Conservation (phyloP, 495 filamentous ascomycete species). For the Glarea lozoyensis region DNA sequence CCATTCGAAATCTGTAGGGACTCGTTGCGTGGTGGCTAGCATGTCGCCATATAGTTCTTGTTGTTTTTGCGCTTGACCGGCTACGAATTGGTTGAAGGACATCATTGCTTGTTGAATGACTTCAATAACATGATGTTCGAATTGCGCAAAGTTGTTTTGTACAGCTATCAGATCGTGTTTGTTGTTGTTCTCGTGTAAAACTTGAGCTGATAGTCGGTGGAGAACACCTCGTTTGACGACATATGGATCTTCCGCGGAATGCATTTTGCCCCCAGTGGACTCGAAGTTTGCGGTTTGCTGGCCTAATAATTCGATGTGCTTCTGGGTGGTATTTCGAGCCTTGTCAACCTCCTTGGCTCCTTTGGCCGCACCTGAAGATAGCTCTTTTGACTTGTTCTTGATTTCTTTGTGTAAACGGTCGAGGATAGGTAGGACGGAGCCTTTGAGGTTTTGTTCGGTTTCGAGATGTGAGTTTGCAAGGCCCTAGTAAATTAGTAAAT, state of each 20-base stretch:
- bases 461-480: conserved; percentile 81
- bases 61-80: conserved; percentile 70
- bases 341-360: conserved; percentile 84
- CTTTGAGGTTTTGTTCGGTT: conserved; percentile 79
- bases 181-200: conserved; percentile 91
- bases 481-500: conserved; percentile 35
- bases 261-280: conserved; percentile 55
- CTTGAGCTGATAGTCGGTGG: conserved; percentile 80
- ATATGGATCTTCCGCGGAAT: conserved; percentile 75
- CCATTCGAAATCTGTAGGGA: conserved; percentile 92
- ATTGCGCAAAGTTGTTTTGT: conserved; percentile 79
- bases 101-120: conserved; percentile 75
- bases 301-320: conserved; percentile 88
- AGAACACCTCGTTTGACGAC: conserved; percentile 72
- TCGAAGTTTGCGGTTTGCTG: conserved; percentile 72
- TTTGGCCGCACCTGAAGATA: conserved; percentile 76
- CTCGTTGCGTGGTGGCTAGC: conserved; percentile 61
- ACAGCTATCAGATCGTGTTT: conserved; percentile 80
- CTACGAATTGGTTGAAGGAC: conserved; percentile 68
- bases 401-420: conserved; percentile 91
- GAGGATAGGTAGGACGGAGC: conserved; percentile 74
- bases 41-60: conserved; percentile 78
- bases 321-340: conserved; percentile 76
- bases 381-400: conserved; percentile 88
- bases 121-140: conserved; percentile 78